Base-by-base conservation (phyloP, 2,329 filamentous ascomycete species). In the Cryoendolithus antarcticus region DNA sequence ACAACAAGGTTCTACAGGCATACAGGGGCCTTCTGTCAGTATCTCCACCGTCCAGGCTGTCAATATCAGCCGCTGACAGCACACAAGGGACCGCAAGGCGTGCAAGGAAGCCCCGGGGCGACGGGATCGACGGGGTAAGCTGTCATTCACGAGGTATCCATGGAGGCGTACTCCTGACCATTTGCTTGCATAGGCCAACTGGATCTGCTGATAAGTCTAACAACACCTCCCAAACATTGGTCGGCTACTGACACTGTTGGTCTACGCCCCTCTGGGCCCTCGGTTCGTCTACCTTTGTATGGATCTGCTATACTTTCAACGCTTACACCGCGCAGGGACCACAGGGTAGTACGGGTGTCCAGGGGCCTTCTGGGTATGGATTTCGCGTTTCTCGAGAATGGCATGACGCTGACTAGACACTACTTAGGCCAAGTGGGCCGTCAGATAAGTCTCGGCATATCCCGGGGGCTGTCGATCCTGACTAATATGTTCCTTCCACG, bases 391-490 rank as follows among this genome's bases (percentile, higher is more conserved):
- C 15, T 19, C 15, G 15, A 19, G 15, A 19, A 19, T 19, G 15
- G 15, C 15, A 19, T 19, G 15, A 19, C 3, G 15, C 15, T 19
- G 15, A 19, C 15, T 19, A 19, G 15, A 19, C 15, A 19, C 15
- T 19, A 19, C 15, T 19, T 19, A 19, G 15, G 15, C 15, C 15
- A 19, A 19, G 15, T 19, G 15, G 15, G 15, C 15, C 15, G 15
- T 19, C 15, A 19, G 15, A 19, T 19, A 19, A 7, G 38, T 43
- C n/a, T 56, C 47, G 40, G 47, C 43, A 30, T 57, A 55, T 31
- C 37, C 52, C 10, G 52, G 54, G 35, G 56, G 53, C 42, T 57
- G 51, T 21, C 15, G 15, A 19, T 19, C 15, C 15, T 19, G 15
- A 19, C 15, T 19, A 19, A 19, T 19, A 19, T 19, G 15, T 19